Evolutionary conservation across 345 rosid genomes (phyloP).

Genomic region (Jatropha curcas): DNA sequence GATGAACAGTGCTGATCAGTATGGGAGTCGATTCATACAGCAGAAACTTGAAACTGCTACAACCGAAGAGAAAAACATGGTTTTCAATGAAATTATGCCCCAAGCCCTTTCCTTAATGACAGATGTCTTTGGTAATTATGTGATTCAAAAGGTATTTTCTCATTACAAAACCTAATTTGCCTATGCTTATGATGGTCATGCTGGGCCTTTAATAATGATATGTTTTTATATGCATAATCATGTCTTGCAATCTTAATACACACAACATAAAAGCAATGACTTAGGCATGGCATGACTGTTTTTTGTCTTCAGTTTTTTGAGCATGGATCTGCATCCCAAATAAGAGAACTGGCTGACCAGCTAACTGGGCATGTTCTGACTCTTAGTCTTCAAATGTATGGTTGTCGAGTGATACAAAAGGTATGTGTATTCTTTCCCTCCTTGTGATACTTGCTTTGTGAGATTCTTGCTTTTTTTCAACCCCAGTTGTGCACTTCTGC

Average conservation of each 20-base stretch:
- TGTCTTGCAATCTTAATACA: neutral
- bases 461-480: neutral
- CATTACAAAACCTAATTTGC: neutral
- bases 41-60: slow-evolving; percentile 95
- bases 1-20: slow-evolving; percentile 76
- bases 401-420: slow-evolving; percentile 97
- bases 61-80: slow-evolving; percentile 81
- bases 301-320: slow-evolving; percentile 73
- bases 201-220: slow-evolving; percentile 1
- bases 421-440: slow-evolving; percentile 33
- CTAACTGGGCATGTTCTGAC: slow-evolving; percentile 76
- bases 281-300: neutral
- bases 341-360: slow-evolving; percentile 81
- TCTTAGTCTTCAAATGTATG: slow-evolving; percentile 97
- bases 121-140: slow-evolving; percentile 95
- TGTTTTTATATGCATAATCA: slow-evolving; percentile 13
- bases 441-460: neutral
- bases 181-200: neutral
- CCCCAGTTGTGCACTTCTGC: neutral
- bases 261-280: neutral
- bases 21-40: slow-evolving; percentile 95
- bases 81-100: slow-evolving; percentile 87
- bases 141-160: slow-evolving; percentile 78
- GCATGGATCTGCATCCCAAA: slow-evolving; percentile 84
- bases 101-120: slow-evolving; percentile 82